These are phyloP conservation scores for Pseudonitzschia pungens DNA, from an alignment of 108 stramenopile species.

Conservation along the genomic window DNA sequence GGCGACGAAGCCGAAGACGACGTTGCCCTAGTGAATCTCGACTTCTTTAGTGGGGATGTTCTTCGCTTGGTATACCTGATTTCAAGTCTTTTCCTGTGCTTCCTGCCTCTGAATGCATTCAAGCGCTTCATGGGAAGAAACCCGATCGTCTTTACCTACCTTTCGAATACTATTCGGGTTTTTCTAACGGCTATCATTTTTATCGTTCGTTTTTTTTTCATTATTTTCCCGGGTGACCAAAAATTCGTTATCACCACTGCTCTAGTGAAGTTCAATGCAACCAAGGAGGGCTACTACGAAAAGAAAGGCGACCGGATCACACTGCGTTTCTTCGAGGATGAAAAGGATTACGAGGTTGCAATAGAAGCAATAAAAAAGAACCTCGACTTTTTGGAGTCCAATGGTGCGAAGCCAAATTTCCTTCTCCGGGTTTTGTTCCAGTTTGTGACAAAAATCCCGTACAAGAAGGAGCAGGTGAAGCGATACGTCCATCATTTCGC, in stretches of 20 bases:
- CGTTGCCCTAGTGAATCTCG: conserved; percentile 2
- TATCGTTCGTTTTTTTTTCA: conserved; percentile 7
- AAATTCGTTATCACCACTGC: conserved; percentile 13
- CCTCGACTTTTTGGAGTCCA: conserved; percentile 23
- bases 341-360: conserved; percentile 14
- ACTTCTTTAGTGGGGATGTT: conserved; percentile 24
- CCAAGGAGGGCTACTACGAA: conserved; percentile 31
- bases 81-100: conserved; percentile 28
- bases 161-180: conserved; percentile 4
- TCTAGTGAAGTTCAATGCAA: conserved; percentile 35
- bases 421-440: conserved; percentile 4
- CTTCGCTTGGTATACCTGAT: conserved; percentile 16
- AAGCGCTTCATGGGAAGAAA: conserved; percentile 13
- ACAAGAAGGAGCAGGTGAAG: conserved; percentile 1
- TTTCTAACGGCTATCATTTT: background rate
- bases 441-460: conserved; percentile 12
- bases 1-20: background rate
- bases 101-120: conserved; percentile 11
- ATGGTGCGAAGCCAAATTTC: conserved; percentile 22
- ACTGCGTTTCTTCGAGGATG: conserved; percentile 29
- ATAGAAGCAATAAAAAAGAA: conserved; percentile 23
- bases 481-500: conserved; percentile 7
- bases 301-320: conserved; percentile 21
- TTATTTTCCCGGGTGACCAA: background rate
- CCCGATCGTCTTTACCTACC: conserved; percentile 4